Conservation (phyloP, 2,329 filamentous ascomycete genomes). For the Endothia cerciana region DNA sequence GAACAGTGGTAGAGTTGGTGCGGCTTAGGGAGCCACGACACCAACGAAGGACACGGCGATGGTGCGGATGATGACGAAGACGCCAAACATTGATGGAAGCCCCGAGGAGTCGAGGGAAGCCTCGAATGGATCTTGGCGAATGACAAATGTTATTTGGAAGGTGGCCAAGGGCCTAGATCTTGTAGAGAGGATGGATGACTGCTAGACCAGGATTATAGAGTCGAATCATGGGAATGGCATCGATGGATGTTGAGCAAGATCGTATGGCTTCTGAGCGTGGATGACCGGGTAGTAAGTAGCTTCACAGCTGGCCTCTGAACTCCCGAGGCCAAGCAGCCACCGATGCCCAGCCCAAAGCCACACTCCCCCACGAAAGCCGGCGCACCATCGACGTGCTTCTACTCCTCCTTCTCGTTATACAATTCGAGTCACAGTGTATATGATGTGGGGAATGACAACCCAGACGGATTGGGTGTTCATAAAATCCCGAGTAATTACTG, state of each 20-base stretch:
- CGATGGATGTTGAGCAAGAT: background rate
- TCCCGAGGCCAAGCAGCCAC: too few species aligned
- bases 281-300: background rate
- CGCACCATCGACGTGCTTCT: too few species aligned
- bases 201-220: background rate
- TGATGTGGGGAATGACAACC: too few species aligned
- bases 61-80: constrained; percentile 9
- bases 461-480: too few species aligned
- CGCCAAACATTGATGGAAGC: background rate
- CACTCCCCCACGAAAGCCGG: too few species aligned
- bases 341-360: too few species aligned
- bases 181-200: background rate
- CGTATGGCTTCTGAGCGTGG: background rate
- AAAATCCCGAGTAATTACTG: too few species aligned
- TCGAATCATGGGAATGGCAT: background rate
- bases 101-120: constrained; percentile 7
- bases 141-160: constrained; percentile 26
- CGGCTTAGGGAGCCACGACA: constrained; percentile 21
- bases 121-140: background rate
- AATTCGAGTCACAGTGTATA: too few species aligned
- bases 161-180: background rate
- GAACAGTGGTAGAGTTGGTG: constrained; percentile 11
- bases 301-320: background rate
- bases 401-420: too few species aligned
- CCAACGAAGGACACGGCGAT: constrained; percentile 3